These are phyloP conservation scores for Ogataea pini DNA, from an alignment of 805 yeast species.

Conservation along the genomic window DNA sequence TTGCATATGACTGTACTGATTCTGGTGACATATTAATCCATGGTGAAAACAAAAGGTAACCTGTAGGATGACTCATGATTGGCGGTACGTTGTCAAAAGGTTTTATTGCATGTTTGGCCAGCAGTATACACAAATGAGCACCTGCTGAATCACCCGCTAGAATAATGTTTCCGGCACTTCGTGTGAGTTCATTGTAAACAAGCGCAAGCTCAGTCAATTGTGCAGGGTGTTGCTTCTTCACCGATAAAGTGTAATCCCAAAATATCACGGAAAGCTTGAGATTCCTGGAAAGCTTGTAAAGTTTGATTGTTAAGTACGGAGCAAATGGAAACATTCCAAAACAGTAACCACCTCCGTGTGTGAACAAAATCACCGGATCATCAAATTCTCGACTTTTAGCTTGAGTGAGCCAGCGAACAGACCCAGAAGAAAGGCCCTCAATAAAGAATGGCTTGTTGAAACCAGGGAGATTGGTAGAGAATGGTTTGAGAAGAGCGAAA, in stretches of 20 bases:
- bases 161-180: constrained; percentile 11
- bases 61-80: not conserved
- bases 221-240: constrained; percentile 2
- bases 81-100: constrained; percentile 4
- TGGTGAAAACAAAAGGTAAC: constrained; percentile 5
- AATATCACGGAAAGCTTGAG: constrained; percentile 11
- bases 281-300: constrained; percentile 5
- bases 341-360: constrained; percentile 15
- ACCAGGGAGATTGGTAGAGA: not conserved
- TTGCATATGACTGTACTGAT: not conserved
- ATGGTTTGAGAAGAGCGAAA: constrained; percentile 1
- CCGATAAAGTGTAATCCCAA: constrained; percentile 11
- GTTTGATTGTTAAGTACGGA: not conserved
- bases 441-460: constrained; percentile 4
- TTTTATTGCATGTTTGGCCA: constrained; percentile 5
- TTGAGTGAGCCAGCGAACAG: constrained; percentile 11
- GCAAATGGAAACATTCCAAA: constrained; percentile 13
- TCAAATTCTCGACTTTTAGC: constrained; percentile 6
- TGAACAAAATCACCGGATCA: constrained; percentile 14
- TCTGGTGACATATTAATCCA: constrained; percentile 11
- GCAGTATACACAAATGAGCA: constrained; percentile 7
- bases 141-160: constrained; percentile 19
- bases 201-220: constrained; percentile 10
- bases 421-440: constrained; percentile 30
- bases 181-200: constrained; percentile 7